These are phyloP conservation scores for Solanum chmielewskii DNA, from an alignment of 257 asterid genomes.

Conservation along the genomic window DNA sequence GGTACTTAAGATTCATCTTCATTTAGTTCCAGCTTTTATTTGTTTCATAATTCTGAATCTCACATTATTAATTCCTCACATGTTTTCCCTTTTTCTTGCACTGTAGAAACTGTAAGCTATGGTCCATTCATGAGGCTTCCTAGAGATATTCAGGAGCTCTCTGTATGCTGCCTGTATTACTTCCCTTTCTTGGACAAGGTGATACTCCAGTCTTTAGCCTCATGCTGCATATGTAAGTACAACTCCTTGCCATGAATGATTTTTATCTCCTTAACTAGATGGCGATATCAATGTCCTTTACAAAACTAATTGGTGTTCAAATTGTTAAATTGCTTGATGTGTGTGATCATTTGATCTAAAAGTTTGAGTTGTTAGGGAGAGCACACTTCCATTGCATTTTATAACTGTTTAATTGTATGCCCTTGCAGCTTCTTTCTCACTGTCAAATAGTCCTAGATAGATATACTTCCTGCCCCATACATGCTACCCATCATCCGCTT, in stretches of 20 bases:
- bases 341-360: not conserved
- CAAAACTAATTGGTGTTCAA: not conserved
- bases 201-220: slow-evolving; percentile 63
- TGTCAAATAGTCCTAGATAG: slow-evolving; percentile 27
- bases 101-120: slow-evolving; percentile 23
- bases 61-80: not conserved
- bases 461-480: not conserved
- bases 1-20: slow-evolving; percentile 25
- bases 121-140: slow-evolving; percentile 81
- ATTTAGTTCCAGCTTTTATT: not conserved
- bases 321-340: not conserved
- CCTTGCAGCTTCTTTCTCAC: slow-evolving; percentile 90
- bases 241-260: not conserved
- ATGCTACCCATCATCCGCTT: not conserved
- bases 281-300: not conserved
- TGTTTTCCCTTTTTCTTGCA: not conserved
- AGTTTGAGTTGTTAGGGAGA: not conserved
- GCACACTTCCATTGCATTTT: slow-evolving; percentile 45
- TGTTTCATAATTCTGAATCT: slow-evolving; percentile 1
- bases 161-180: slow-evolving; percentile 69
- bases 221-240: slow-evolving; percentile 85
- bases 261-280: not conserved
- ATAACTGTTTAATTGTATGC: slow-evolving; percentile 74
- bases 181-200: slow-evolving; percentile 44
- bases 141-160: slow-evolving; percentile 72